Conservation (phyloP, 2,329 filamentous ascomycete genomes). For the Exophiala xenobiotica region DNA sequence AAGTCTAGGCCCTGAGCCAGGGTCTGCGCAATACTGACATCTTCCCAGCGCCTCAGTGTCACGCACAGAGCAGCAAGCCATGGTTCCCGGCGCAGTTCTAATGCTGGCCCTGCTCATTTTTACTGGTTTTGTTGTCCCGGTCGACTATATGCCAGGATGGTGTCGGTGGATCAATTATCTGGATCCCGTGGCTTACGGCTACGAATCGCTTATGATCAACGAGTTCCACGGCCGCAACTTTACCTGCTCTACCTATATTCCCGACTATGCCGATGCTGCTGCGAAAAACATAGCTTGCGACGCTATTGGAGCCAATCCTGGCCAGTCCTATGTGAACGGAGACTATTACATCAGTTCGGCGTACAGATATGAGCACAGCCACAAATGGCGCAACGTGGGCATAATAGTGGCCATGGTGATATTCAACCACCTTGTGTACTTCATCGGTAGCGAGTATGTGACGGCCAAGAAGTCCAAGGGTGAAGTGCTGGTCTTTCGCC, state of each 20-base stretch:
- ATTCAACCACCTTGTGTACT: slow-evolving; percentile 62
- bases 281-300: slow-evolving; percentile 70
- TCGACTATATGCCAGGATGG: slow-evolving; percentile 61
- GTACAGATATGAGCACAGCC: slow-evolving; percentile 57
- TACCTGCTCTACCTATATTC: slow-evolving; percentile 52
- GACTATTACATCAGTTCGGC: slow-evolving; percentile 56
- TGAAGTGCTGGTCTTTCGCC: slow-evolving; percentile 72
- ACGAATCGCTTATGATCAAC: slow-evolving; percentile 58
- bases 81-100: slow-evolving; percentile 54
- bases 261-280: slow-evolving; percentile 49
- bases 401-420: slow-evolving; percentile 65
- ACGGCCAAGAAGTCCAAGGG: slow-evolving; percentile 71
- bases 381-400: slow-evolving; percentile 71
- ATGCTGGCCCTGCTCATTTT: slow-evolving; percentile 62
- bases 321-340: slow-evolving; percentile 55
- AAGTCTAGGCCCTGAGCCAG: too few relatives aligned
- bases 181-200: slow-evolving; percentile 65
- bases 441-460: slow-evolving; percentile 63
- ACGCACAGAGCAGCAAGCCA: slow-evolving; percentile 62
- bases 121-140: slow-evolving; percentile 64
- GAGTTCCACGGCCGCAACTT: slow-evolving; percentile 65
- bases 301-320: slow-evolving; percentile 57
- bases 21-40: too few relatives aligned
- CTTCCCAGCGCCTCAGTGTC: slow-evolving; percentile 55
- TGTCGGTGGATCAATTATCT: slow-evolving; percentile 67